Percentiles rank a stretch among this genome's conserved stretches.
Conservation (phyloP, 192 early-diverging fungal genomes). For the Radiomyces spectabilis region DNA sequence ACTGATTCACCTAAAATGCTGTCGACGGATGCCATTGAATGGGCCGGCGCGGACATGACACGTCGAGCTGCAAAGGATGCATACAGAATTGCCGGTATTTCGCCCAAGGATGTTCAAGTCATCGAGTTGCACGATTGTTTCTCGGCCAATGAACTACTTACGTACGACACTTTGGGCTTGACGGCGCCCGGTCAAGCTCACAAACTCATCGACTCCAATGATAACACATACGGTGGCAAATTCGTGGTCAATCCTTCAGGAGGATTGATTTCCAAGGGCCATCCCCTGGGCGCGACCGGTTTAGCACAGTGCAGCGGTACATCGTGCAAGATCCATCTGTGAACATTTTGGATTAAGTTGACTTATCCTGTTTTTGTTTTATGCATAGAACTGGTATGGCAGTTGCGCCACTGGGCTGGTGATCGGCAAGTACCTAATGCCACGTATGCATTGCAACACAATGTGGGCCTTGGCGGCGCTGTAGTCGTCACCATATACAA, state of each 20-base stretch:
- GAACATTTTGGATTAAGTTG: no score
- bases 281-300: slow-evolving; percentile 71
- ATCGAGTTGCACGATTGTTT: slow-evolving; percentile 76
- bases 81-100: slow-evolving; percentile 50
- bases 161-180: slow-evolving; percentile 67
- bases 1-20: slow-evolving; percentile 60
- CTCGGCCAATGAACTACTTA: slow-evolving; percentile 61
- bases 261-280: slow-evolving; percentile 71
- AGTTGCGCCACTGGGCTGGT: slow-evolving; percentile 57
- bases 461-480: slow-evolving; percentile 68
- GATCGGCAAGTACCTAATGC: slow-evolving; percentile 59
- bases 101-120: slow-evolving; percentile 53
- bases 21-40: slow-evolving; percentile 43
- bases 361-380: neutral
- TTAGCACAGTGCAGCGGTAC: slow-evolving; percentile 65
- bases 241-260: slow-evolving; percentile 67
- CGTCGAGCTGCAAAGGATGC: slow-evolving; percentile 49
- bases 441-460: slow-evolving; percentile 64
- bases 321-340: no score
- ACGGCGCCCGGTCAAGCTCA: slow-evolving; percentile 58
- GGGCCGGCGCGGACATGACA: slow-evolving; percentile 66
- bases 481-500: slow-evolving; percentile 59
- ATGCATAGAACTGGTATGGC: slow-evolving; percentile 41
- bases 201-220: slow-evolving; percentile 43
- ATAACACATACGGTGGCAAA: slow-evolving; percentile 56